These are phyloP conservation scores for Emericellopsis terricola DNA, from an alignment of 495 filamentous ascomycete genomes.

Conservation along the genomic window DNA sequence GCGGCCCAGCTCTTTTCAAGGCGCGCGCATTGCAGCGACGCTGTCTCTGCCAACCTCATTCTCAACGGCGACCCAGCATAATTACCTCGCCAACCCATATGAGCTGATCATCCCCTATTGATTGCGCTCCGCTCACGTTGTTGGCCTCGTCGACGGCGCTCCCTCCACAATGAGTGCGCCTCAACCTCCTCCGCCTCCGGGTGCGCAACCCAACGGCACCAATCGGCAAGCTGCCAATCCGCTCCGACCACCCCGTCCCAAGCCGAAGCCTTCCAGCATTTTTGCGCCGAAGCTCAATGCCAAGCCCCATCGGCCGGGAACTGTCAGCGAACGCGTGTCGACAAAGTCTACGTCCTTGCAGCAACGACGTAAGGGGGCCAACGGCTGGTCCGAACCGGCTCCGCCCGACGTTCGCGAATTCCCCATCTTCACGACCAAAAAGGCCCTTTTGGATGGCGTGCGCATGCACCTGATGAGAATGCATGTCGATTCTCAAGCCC, in stretches of 20 bases:
- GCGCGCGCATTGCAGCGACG: too few species aligned
- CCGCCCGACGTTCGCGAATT: constrained; percentile 35
- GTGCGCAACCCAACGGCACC: constrained; percentile 12
- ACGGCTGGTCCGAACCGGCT: constrained; percentile 42
- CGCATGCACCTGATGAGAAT: constrained; percentile 78
- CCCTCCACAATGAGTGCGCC: constrained; percentile 37
- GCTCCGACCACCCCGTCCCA: constrained; percentile 22
- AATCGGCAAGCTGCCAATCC: constrained; percentile 13
- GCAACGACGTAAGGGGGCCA: constrained; percentile 21
- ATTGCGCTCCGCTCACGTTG: neutral
- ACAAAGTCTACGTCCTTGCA: too few species aligned
- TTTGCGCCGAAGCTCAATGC: neutral
- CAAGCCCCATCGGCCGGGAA: too few species aligned
- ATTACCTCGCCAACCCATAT: too few species aligned
- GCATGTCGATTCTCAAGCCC: too few species aligned
- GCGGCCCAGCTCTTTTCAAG: too few species aligned
- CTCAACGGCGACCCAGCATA: too few species aligned
- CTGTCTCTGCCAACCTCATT: too few species aligned
- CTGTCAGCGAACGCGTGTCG: too few species aligned
- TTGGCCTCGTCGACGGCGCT: neutral
- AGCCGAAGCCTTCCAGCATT: too few species aligned
- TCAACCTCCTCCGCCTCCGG: constrained; percentile 22
- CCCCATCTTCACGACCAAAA: constrained; percentile 65
- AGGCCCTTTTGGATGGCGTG: constrained; percentile 56
- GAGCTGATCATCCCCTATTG: neutral